A percentile compares a stretch with the other conserved stretches of the same genome.
These are phyloP conservation scores for Aspergillus sp. DNA, from an alignment of 2,329 filamentous ascomycete species.

Conservation along the genomic window DNA sequence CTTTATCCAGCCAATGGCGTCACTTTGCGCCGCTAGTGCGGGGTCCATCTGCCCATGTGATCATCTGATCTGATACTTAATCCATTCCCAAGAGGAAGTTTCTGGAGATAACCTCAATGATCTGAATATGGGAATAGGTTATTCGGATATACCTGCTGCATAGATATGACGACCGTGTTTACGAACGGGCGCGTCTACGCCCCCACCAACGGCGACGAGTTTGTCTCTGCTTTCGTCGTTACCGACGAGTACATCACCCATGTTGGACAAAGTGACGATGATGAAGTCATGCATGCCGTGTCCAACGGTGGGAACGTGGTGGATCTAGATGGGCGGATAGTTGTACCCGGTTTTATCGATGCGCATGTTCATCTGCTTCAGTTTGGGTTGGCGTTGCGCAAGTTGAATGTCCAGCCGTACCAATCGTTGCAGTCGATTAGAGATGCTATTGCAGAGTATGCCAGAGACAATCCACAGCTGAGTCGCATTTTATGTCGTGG, in stretches of 20 bases:
- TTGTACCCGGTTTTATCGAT: conserved; percentile 47
- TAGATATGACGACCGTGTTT: conserved; percentile 14
- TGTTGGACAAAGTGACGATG: conserved; percentile 32
- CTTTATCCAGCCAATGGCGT: conserved; percentile 4
- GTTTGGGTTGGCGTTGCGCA: conserved; percentile 43
- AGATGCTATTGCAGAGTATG: conserved; percentile 36
- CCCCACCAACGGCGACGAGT: conserved; percentile 12
- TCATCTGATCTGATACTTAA: conserved; percentile 4
- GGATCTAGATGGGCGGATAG: conserved; percentile 34
- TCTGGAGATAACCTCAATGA: too few relatives aligned
- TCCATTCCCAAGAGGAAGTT: too few relatives aligned
- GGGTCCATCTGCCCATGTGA: conserved; percentile 31
- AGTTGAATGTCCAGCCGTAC: conserved; percentile 40
- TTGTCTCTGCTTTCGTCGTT: conserved; percentile 35
- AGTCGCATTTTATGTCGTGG: conserved; percentile 42
- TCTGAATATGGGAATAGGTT: too few relatives aligned
- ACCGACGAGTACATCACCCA: conserved; percentile 37
- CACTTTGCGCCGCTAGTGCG: conserved; percentile 5
- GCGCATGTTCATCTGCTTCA: conserved; percentile 48
- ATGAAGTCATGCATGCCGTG: conserved; percentile 12
- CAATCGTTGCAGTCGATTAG: conserved; percentile 42
- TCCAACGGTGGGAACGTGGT: conserved; percentile 14
- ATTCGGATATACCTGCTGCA: too few relatives aligned
- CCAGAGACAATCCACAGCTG: conserved; percentile 33
- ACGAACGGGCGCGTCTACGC: conserved; percentile 31